Evolutionary conservation across 306 rosid species (phyloP), one percentile per base, ranked within the genome.

Genomic region (Luffa aegyptiaca): DNA sequence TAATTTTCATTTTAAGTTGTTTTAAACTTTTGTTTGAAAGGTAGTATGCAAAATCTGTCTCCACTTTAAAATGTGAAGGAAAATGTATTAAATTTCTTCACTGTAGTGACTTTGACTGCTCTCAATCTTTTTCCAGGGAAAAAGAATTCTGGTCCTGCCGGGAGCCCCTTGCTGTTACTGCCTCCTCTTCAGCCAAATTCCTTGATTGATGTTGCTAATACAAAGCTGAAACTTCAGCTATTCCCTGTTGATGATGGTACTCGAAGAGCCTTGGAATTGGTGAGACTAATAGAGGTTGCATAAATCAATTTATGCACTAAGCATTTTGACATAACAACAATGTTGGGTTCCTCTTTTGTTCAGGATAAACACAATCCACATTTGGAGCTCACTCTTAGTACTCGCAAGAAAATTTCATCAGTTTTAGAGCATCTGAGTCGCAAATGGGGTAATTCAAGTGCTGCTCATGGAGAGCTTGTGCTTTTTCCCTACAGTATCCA

Each of bases 351-450:
- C 10, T 69, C 31, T n/a, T 51, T 44, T 65, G 11, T 71, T 78
- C 75, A 95, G 99, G 99, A 93, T 83, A 95, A 90, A 80, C 97
- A 89, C 83, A 95, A 95, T 87, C 99, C 99, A 52, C 83, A 87
- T 87, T 85, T 95, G 85, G 99, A 95, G 90, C 99, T 95, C 56
- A 95, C 97, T 49, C 94, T 95, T 82, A 88, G 96, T 80, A 84
- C 87, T 61, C 90, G 97, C 69, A 95, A 95, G 89, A 95, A 84
- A 89, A 91, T 95, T 86, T 95, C 99, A 73, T 95, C 99, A 76
- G 89, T 95, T 82, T 85, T 93, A 80, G 99, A 95, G 75, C 99
- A 93, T 86, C 91, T 95, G 79, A 91, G 86, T 85, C 96, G 97
- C 66, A 95, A 95, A 85, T 95, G 99, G 99, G 99, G 99, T 20